These are phyloP conservation scores for Aspergillus baeticus DNA, from an alignment of 495 filamentous ascomycete species.

Conservation along the genomic window DNA sequence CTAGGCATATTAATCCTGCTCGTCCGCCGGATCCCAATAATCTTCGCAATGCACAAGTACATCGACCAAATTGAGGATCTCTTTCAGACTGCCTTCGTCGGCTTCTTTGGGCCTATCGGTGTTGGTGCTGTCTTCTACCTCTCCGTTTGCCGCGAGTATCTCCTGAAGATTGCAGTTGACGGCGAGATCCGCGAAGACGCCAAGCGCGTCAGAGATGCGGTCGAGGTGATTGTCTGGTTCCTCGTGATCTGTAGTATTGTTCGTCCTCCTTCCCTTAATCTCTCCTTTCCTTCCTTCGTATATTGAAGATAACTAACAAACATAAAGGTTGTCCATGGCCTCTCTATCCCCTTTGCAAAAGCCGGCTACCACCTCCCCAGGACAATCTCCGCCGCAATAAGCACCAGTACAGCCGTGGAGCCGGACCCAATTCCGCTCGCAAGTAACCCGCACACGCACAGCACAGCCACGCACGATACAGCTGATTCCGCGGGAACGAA, in stretches of 20 bases:
- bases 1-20: constrained; percentile 80
- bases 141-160: constrained; percentile 72
- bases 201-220: constrained; percentile 56
- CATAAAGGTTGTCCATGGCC: constrained; percentile 74
- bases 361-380: constrained; percentile 76
- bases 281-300: neutral
- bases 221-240: constrained; percentile 82
- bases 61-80: constrained; percentile 79
- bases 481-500: constrained; percentile 18
- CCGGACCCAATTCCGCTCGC: constrained; percentile 31
- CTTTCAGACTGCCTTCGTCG: constrained; percentile 76
- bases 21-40: constrained; percentile 73
- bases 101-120: constrained; percentile 95
- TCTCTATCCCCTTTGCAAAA: constrained; percentile 83
- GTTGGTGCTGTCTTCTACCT: constrained; percentile 91
- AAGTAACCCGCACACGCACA: constrained; percentile 32
- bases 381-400: constrained; percentile 65
- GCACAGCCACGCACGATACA: constrained; percentile 33
- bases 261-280: constrained; percentile 32
- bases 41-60: constrained; percentile 69
- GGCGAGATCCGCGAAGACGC: constrained; percentile 67
- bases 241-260: constrained; percentile 83
- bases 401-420: constrained; percentile 33
- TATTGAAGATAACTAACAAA: constrained; percentile 10
- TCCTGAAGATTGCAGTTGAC: constrained; percentile 51